These are phyloP conservation scores for Globisporangium splendens DNA, from an alignment of 352 stramenopile species.

Conservation along the genomic window DNA sequence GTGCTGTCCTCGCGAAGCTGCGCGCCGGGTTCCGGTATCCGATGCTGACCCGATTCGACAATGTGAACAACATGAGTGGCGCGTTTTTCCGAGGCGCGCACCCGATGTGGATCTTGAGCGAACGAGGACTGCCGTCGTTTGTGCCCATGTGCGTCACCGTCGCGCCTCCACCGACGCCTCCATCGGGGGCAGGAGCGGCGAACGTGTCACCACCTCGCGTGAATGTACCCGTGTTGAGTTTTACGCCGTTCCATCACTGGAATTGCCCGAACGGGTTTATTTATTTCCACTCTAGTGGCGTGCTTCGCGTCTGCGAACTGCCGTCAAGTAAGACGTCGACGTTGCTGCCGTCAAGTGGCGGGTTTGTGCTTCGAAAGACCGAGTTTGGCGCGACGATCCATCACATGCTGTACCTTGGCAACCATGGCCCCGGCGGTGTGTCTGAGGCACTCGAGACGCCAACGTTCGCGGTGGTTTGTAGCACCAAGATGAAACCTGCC, in stretches of 20 bases:
- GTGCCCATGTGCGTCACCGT: conserved; percentile 70
- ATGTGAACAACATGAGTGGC: conserved; percentile 84
- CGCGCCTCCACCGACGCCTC: conserved; percentile 14
- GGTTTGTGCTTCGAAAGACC: conserved; percentile 79
- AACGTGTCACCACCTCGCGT: conserved; percentile 31
- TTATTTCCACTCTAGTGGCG: conserved; percentile 82
- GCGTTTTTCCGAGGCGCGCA: conserved; percentile 82
- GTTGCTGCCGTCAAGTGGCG: conserved; percentile 60
- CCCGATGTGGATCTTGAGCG: conserved; percentile 80
- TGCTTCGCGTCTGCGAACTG: conserved; percentile 76
- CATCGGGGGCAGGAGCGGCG: conserved; percentile 10
- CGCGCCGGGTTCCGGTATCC: conserved; percentile 79
- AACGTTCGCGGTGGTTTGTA: conserved; percentile 81
- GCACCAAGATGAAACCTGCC: conserved; percentile 39
- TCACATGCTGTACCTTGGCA: conserved; percentile 76
- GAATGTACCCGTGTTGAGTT: conserved; percentile 80
- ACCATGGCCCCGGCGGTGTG: conserved; percentile 70
- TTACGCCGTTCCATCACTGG: conserved; percentile 86
- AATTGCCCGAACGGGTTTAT: conserved; percentile 89
- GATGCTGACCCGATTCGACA: conserved; percentile 79
- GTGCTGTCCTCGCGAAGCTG: conserved; percentile 65
- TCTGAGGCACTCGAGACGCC: conserved; percentile 71
- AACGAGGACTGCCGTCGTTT: conserved; percentile 60
- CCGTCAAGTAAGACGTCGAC: conserved; percentile 71
- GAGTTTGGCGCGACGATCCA: conserved; percentile 74